These are phyloP conservation scores for Boletus speciosus DNA, from an alignment of 768 basidiomycete genomes.

Conservation along the genomic window DNA sequence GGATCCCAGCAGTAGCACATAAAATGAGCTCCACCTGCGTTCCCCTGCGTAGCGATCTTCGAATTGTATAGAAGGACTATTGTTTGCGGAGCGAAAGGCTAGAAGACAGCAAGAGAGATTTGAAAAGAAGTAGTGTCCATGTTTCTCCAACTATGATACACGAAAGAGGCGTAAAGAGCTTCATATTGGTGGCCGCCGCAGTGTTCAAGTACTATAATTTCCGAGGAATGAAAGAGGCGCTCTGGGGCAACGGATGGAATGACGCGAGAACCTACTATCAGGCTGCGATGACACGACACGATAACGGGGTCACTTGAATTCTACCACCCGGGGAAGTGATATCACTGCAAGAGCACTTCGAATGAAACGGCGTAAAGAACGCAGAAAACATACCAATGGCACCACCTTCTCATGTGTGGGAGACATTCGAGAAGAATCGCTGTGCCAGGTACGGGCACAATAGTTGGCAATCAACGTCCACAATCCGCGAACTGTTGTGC, in stretches of 20 bases:
- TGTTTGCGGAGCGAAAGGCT: not conserved
- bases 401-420: slow-evolving; percentile 19
- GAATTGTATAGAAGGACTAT: slow-evolving; percentile 7
- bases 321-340: slow-evolving; percentile 12
- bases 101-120: slow-evolving; percentile 9
- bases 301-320: slow-evolving; percentile 4
- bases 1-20: slow-evolving; percentile 5
- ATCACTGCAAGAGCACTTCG: slow-evolving; percentile 11
- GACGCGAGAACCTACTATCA: slow-evolving; percentile 9
- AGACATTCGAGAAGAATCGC: slow-evolving; percentile 18
- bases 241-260: slow-evolving; percentile 11
- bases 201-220: slow-evolving; percentile 20
- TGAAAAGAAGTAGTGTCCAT: slow-evolving; percentile 6
- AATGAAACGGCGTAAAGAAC: slow-evolving; percentile 24
- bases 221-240: slow-evolving; percentile 25
- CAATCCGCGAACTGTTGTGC: slow-evolving; percentile 9
- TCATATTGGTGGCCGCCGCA: slow-evolving; percentile 13
- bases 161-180: slow-evolving; percentile 6
- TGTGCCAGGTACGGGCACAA: slow-evolving; percentile 21
- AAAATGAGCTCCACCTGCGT: slow-evolving; percentile 17
- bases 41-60: slow-evolving; percentile 11
- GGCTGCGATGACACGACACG: slow-evolving; percentile 6
- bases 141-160: not conserved
- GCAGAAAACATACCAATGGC: slow-evolving; percentile 21
- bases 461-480: slow-evolving; percentile 18